Base-by-base conservation (phyloP, 306 rosid genomes). In the Prunus mume region DNA sequence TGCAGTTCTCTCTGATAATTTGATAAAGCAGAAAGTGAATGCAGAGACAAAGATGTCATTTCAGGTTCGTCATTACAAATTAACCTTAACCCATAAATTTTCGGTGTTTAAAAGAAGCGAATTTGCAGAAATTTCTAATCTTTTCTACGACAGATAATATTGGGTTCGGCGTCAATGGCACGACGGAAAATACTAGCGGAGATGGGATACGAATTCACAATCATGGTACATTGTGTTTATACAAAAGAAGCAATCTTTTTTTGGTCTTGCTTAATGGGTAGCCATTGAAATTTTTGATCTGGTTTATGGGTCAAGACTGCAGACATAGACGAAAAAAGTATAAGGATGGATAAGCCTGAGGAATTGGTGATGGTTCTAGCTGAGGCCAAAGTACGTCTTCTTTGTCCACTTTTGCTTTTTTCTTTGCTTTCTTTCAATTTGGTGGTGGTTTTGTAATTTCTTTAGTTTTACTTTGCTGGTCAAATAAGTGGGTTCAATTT, bases 121-220 rank as follows among this genome's bases (percentile, higher is more conserved):
- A 19, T 3, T 12, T 64, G 56, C 9, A 13, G 30, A 41, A 10
- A 50, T 22, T 56, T 28, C 27, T 63, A 13, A 19, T 13, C 12
- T 58, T 12, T 2, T 60, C 71, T 61, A 17, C 60, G 27, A 62
- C 86, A 94, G 97, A 85, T 95, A 83, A 92, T 92, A 50, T 78
- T 95, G 83, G 97, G 97, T 24, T 95, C 97, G 45, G 91, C 97
- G 43, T 95, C 98, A 2, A 88, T 85, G 85, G 96, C 97, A 67
- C 97, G 97, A 41, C 86, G 79, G 62, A 80, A 82, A 43, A 89
- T 95, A 85, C 91, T 95, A 13, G 69, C 86, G 54, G 97, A 92
- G 77, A 89, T 95, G 97, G 98, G 98, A 69, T 88, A 86, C 30
- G 90, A 88, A 65, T 95, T 95, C 83, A 78, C 86, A 19, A 50